Evolutionary conservation across 495 filamentous ascomycete species (phyloP), one percentile per base, ranked within the genome.

Genomic region (Massariosphaeria phaeospora): DNA sequence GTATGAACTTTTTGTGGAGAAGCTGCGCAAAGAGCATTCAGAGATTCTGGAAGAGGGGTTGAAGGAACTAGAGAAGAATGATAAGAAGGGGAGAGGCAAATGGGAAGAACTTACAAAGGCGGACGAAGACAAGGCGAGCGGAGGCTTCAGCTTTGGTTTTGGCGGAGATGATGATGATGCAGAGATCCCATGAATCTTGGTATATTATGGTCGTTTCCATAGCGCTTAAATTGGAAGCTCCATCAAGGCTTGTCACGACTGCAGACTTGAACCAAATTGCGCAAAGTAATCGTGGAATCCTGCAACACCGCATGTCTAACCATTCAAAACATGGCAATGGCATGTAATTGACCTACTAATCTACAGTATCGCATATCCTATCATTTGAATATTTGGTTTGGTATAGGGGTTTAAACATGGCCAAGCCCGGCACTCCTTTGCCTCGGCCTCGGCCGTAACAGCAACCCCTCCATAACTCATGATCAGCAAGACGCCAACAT

Each of bases 81-180:
- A 41, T 25, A 50, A 50, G 54, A 68, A 94, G 89, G 70, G 76
- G 65, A 95, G 90, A 69, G 77, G 87, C 43, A 93, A 86, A 64
- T 98, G 93, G 93, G 86, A 94, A 55, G 76, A 84, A 34, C 76
- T 89, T 40, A 79, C 88, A 12, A 79, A 76, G 2, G 62, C 69
- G 10, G 72, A 72, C 30, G 47, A 79, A 84, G 34, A 78, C 72
- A 61, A 83, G 27, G 72, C 69, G 2, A 69, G 49, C 35, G 74
- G 76, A 34, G 84, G 81, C 0, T 96, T 96, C 67, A 88, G 80
- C 65, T 96, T 96, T 75, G 84, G 82, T 8, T 91, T 90, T 69
- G 88, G 80, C 8, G 63, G 34, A 25, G 69, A 67, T 20, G 66
- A 69, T 24, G 66, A 71, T 33, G 82, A 80, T 52, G 52, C 26